Conservation (phyloP, 257 asterid species). For the Solanum arcanum region DNA sequence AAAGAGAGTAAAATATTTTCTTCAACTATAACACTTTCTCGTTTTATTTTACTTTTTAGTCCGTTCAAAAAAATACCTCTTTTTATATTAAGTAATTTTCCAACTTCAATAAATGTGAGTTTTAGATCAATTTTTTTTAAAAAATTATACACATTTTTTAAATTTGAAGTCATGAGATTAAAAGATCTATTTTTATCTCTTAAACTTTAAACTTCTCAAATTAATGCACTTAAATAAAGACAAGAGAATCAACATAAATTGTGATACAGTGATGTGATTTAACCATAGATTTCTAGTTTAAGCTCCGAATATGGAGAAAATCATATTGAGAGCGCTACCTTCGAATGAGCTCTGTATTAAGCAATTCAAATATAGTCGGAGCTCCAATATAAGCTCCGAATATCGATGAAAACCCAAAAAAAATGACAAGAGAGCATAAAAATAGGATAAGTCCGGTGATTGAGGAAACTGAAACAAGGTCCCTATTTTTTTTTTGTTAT, state of each 20-base stretch:
- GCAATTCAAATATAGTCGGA: no score
- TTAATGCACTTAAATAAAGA: not conserved
- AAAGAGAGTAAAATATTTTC: no score
- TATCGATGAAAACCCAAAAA: not conserved
- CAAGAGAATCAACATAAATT: not conserved
- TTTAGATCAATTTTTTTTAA: not conserved
- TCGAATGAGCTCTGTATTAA: no score
- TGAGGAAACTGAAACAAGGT: not conserved
- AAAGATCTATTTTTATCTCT: no score
- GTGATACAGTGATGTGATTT: no score
- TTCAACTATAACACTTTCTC: not conserved
- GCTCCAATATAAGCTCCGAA: fast-evolving
- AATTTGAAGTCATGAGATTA: no score
- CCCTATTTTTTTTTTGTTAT: not conserved
- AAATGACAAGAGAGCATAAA: not conserved
- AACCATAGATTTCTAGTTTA: no score
- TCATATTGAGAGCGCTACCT: fast-evolving
- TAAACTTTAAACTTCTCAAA: no score
- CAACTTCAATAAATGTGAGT: not conserved
- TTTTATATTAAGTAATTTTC: not conserved
- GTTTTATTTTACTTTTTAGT: not conserved
- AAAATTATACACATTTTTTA: not conserved
- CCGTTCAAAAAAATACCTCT: no score
- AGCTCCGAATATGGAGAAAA: no score
- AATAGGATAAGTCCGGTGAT: not conserved